A percentile compares a stretch with the other conserved stretches of the same genome.
Evolutionary conservation across 2,329 filamentous ascomycete genomes (phyloP).

Genomic region (Colletotrichum lindemuthianum): DNA sequence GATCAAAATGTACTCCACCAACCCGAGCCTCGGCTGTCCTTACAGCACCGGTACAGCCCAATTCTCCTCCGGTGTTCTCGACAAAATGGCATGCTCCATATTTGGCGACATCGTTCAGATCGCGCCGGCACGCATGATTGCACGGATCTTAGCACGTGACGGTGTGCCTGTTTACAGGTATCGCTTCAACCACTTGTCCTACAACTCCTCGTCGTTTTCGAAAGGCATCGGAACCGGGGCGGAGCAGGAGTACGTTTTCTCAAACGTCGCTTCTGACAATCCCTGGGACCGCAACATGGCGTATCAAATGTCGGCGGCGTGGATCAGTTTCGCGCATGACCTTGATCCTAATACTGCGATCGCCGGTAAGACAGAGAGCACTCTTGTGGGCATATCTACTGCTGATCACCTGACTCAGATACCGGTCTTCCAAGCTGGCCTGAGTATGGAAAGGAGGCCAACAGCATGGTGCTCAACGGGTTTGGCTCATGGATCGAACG

Average conservation of each 20-base stretch:
- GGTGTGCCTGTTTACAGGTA: slow-evolving; percentile 64
- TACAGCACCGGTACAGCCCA: background rate
- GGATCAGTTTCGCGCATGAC: slow-evolving; percentile 59
- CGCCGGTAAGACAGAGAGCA: background rate
- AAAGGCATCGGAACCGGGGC: slow-evolving; percentile 58
- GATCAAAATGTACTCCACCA: slow-evolving; percentile 3
- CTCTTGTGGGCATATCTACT: background rate
- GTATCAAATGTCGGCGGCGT: slow-evolving; percentile 59
- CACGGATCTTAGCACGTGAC: slow-evolving; percentile 62
- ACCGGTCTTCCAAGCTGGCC: slow-evolving; percentile 49
- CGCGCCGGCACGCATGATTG: slow-evolving; percentile 55
- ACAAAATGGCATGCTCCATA: slow-evolving; percentile 15
- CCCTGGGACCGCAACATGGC: slow-evolving; percentile 48
- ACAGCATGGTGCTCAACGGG: slow-evolving; percentile 61
- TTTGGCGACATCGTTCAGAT: slow-evolving; percentile 1
- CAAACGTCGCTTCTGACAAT: slow-evolving; percentile 50
- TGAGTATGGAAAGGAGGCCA: slow-evolving; percentile 50
- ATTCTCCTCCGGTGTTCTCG: slow-evolving; percentile 1
- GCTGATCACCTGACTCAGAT: background rate
- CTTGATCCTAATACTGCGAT: slow-evolving; percentile 53
- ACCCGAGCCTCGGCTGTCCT: slow-evolving; percentile 1
- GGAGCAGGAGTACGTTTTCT: slow-evolving; percentile 55
- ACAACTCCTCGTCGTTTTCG: slow-evolving; percentile 54
- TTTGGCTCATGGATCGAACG: slow-evolving; percentile 56
- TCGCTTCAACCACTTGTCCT: slow-evolving; percentile 51